A percentile compares a stretch with the other conserved stretches of the same genome.
These are phyloP conservation scores for Paraurostyla sp. DNA, from an alignment of 73 alveolate genomes.

Conservation along the genomic window DNA sequence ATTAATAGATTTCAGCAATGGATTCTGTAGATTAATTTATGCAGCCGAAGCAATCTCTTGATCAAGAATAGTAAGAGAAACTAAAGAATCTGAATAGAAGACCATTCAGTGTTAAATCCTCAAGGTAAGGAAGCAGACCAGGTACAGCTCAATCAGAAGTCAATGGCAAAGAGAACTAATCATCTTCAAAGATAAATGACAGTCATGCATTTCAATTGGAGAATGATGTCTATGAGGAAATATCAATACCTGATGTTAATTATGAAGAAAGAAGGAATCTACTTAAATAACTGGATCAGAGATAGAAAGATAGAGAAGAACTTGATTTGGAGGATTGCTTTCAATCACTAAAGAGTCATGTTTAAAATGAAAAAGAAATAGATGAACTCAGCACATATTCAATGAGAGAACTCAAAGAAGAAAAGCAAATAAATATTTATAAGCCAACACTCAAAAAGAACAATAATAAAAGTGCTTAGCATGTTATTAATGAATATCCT, in stretches of 20 bases:
- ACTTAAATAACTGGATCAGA: background rate
- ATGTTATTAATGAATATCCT: no score
- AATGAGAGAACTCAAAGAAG: conserved; percentile 33
- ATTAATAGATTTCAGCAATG: no score
- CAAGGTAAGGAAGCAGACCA: conserved; percentile 37
- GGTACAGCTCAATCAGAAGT: conserved; percentile 5
- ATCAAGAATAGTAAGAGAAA: conserved; percentile 10
- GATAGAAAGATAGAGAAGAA: conserved; percentile 37
- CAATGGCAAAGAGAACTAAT: background rate
- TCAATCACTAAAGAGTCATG: background rate
- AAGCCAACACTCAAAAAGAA: conserved; percentile 24
- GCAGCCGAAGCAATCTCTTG: background rate
- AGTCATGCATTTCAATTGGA: background rate
- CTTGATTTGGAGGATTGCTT: conserved; percentile 10
- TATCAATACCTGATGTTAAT: conserved; percentile 27
- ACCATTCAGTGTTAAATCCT: conserved; percentile 44
- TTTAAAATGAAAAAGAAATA: conserved; percentile 33
- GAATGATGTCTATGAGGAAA: conserved; percentile 44
- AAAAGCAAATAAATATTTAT: conserved; percentile 25
- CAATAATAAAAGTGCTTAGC: no score
- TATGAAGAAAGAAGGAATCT: conserved; percentile 42
- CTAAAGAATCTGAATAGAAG: conserved; percentile 29
- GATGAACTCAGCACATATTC: background rate
- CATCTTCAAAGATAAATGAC: background rate
- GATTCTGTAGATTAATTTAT: background rate